Conservation (phyloP, 2,329 filamentous ascomycete species). For the Mycosphaerelloides madeirae region DNA sequence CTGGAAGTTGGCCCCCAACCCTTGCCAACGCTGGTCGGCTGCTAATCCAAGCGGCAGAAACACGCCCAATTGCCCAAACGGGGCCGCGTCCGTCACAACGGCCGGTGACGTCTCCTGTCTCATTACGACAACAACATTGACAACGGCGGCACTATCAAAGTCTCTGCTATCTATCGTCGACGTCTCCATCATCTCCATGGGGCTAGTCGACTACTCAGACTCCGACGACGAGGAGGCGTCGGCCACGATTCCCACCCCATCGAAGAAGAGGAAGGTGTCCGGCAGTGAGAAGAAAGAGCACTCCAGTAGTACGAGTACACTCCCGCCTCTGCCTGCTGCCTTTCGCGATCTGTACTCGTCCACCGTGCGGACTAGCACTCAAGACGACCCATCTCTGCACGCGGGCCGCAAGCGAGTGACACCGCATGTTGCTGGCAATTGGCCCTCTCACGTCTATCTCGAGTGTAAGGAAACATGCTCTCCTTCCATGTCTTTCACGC, state of each 20-base stretch:
- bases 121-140: background rate
- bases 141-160: too few species aligned
- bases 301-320: slow-evolving; percentile 4
- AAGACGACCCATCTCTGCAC: slow-evolving; percentile 79
- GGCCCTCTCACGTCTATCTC: slow-evolving; percentile 88
- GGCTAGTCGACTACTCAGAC: slow-evolving; percentile 62
- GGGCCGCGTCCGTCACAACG: too few species aligned
- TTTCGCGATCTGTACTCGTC: slow-evolving; percentile 91
- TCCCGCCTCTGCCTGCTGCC: slow-evolving; percentile 62
- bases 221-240: slow-evolving; percentile 41
- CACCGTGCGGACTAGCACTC: slow-evolving; percentile 68
- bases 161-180: too few species aligned
- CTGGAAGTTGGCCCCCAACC: too few species aligned
- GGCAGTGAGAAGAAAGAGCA: background rate
- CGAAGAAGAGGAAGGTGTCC: slow-evolving; percentile 22
- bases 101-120: too few species aligned
- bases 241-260: slow-evolving; percentile 3
- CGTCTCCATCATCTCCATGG: slow-evolving; percentile 44
- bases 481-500: slow-evolving; percentile 4
- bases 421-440: slow-evolving; percentile 82
- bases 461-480: slow-evolving; percentile 72
- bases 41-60: too few species aligned
- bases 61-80: too few species aligned
- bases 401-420: slow-evolving; percentile 75
- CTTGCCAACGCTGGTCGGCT: too few species aligned